Conservation (phyloP, 306 rosid genomes). For the Fragaria nilgerrensis region DNA sequence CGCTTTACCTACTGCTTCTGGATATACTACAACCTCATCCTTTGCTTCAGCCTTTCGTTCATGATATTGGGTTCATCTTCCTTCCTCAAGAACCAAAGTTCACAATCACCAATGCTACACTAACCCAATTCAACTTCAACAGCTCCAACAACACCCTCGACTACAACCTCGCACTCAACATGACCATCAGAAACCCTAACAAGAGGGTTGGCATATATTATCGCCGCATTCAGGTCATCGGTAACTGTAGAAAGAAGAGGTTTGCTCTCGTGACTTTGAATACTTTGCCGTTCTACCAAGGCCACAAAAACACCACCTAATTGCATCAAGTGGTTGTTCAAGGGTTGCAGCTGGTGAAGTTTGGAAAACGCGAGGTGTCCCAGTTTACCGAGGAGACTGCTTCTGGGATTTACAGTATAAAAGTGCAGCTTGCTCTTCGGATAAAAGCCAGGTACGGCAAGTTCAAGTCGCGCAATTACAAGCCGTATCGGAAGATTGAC, state of each 20-base stretch:
- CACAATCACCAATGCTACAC: constrained; percentile 44
- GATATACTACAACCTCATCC: not conserved
- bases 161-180: constrained; percentile 23
- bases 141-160: constrained; percentile 18
- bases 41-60: constrained; percentile 4
- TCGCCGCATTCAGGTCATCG: constrained; percentile 42
- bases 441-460: constrained; percentile 42
- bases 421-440: constrained; percentile 31
- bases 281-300: constrained; percentile 45
- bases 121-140: constrained; percentile 41
- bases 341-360: constrained; percentile 8
- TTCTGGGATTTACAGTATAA: constrained; percentile 33
- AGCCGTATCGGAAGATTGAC: not conserved
- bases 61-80: constrained; percentile 44
- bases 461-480: constrained; percentile 36
- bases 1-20: not conserved
- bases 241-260: constrained; percentile 32
- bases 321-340: constrained; percentile 23
- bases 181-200: constrained; percentile 59
- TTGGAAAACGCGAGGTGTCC: constrained; percentile 15
- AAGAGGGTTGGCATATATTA: constrained; percentile 48
- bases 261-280: constrained; percentile 11
- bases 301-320: constrained; percentile 44
- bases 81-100: constrained; percentile 54
- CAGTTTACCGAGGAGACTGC: constrained; percentile 25